These are phyloP conservation scores for Fraxinus anomala DNA, from an alignment of 257 asterid species.

Conservation along the genomic window DNA sequence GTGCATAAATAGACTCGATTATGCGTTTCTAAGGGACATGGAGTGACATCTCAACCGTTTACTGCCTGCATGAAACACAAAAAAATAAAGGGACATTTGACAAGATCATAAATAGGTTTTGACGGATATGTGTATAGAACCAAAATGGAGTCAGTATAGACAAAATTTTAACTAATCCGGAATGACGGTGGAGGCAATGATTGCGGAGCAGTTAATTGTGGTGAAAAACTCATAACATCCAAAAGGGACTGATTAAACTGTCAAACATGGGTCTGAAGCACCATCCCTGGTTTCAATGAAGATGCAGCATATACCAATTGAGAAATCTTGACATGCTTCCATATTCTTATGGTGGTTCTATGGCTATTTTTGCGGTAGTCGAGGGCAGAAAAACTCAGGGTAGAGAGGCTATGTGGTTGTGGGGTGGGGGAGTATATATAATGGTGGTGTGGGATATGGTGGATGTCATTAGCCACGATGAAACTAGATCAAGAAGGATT, in stretches of 20 bases:
- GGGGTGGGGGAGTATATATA: background rate
- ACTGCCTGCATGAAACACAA: too few relatives aligned
- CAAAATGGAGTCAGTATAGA: too few relatives aligned
- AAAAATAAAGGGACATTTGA: too few relatives aligned
- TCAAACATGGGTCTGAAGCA: slow-evolving; percentile 39
- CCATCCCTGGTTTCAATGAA: slow-evolving; percentile 19
- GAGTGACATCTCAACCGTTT: too few relatives aligned
- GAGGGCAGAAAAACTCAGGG: background rate
- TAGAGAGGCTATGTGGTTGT: background rate
- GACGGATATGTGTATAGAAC: too few relatives aligned
- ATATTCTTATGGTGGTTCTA: slow-evolving; percentile 51
- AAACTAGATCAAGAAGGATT: slow-evolving; percentile 26
- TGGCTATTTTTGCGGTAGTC: background rate
- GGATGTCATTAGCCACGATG: background rate
- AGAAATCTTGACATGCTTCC: slow-evolving; percentile 48
- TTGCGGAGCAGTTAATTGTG: slow-evolving; percentile 41
- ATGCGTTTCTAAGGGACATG: too few relatives aligned
- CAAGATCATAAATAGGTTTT: too few relatives aligned
- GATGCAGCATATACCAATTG: slow-evolving; percentile 37
- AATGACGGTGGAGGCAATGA: slow-evolving; percentile 33
- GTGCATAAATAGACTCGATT: too few relatives aligned
- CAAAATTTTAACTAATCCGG: slow-evolving; percentile 35
- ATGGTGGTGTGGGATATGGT: background rate
- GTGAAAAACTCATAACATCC: slow-evolving; percentile 69
- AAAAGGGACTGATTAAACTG: slow-evolving; percentile 65